Evolutionary conservation across 192 early-diverging fungal species (phyloP).

Genomic region (Podila clonocystis): DNA sequence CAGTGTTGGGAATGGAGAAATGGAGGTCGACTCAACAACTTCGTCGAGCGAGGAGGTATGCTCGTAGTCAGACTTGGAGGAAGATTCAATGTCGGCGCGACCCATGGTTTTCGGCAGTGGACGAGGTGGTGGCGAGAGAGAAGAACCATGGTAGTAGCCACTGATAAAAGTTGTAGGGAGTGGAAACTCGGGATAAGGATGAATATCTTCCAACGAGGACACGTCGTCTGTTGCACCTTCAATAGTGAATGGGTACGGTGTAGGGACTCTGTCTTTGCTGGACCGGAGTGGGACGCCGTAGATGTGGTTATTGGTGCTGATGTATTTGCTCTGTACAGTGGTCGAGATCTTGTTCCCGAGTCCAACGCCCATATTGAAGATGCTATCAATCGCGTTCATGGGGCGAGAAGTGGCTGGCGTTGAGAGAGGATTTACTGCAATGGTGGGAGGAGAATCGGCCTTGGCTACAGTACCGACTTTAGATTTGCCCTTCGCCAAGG

Average conservation of each 20-base stretch:
- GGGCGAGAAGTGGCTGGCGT: background rate
- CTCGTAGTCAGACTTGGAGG: no score
- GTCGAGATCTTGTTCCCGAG: background rate
- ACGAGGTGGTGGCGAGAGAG: background rate
- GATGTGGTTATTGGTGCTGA: background rate
- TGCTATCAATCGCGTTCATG: constrained; percentile 10
- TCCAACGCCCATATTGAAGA: constrained; percentile 22
- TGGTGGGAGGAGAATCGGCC: background rate
- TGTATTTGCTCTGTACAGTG: background rate
- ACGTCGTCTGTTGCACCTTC: background rate
- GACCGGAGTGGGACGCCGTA: background rate
- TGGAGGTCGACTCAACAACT: background rate
- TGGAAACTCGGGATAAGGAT: background rate
- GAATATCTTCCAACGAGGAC: constrained; percentile 1
- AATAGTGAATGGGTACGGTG: constrained; percentile 18
- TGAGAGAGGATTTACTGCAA: background rate
- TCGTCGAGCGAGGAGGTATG: no score
- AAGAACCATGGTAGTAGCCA: background rate
- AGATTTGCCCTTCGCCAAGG: no score
- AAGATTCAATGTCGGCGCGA: background rate
- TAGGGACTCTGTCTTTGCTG: constrained; percentile 16
- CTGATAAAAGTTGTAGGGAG: background rate
- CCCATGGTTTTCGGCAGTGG: background rate
- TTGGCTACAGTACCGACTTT: background rate
- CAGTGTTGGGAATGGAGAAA: constrained; percentile 25